Evolutionary conservation across 176 grass and related monocot species (phyloP).

Genomic region (Avena atlantica): DNA sequence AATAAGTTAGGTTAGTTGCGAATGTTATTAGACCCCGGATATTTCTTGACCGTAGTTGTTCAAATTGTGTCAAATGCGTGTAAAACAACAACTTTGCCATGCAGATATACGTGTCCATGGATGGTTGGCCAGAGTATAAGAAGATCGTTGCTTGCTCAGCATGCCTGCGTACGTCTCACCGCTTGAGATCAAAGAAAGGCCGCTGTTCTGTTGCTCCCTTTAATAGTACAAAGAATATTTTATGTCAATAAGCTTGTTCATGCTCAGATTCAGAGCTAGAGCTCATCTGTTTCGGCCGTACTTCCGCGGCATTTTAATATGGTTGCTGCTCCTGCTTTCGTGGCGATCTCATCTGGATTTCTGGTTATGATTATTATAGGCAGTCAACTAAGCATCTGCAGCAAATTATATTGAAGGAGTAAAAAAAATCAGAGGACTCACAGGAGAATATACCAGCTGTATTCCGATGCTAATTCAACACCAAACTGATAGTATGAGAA

Average conservation of each 20-base stretch:
- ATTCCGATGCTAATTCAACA: not conserved
- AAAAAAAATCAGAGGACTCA: not conserved
- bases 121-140: conserved; percentile 37
- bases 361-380: not conserved
- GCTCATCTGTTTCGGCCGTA: not conserved
- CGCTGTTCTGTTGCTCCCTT: conserved; percentile 6
- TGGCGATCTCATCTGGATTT: conserved; percentile 46
- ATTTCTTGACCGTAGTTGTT: too few relatives aligned
- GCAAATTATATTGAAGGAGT: not conserved
- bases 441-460: not conserved
- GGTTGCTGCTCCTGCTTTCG: conserved; percentile 35
- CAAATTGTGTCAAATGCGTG: too few relatives aligned
- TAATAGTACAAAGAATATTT: not conserved
- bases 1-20: too few relatives aligned
- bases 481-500: too few relatives aligned
- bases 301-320: conserved; percentile 38
- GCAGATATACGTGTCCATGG: not conserved
- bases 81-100: not conserved
- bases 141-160: not conserved
- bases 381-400: conserved; percentile 37
- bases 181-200: conserved; percentile 53
- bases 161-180: conserved; percentile 6
- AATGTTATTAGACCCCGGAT: too few relatives aligned
- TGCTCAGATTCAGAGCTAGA: conserved; percentile 35
- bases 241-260: not conserved